Percentiles rank a stretch among this genome's conserved stretches.
phyloP scores from a whole-genome alignment of 139 green algal species.

The Protoeuglena noctilucae region DNA sequence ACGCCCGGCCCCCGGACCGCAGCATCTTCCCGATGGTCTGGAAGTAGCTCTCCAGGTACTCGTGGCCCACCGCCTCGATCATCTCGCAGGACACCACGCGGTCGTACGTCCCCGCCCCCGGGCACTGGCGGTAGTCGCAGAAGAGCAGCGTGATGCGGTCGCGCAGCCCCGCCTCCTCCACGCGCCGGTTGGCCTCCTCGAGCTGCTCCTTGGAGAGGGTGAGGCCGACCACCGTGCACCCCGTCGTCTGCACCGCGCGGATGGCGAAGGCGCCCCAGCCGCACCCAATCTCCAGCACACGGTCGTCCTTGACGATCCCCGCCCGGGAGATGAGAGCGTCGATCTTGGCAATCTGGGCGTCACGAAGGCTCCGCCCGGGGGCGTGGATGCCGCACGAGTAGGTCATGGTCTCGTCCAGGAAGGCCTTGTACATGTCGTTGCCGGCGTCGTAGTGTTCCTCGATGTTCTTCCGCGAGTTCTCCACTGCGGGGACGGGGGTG shows the following conservation, averaged over 20 bases:
- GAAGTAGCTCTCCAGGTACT: constrained; percentile 77
- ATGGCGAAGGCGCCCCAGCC: constrained; percentile 91
- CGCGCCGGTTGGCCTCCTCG: constrained; percentile 50
- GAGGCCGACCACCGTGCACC: constrained; percentile 46
- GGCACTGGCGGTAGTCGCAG: constrained; percentile 73
- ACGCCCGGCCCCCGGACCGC: constrained; percentile 50
- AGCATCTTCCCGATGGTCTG: constrained; percentile 39
- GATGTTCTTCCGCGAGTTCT: constrained; percentile 73
- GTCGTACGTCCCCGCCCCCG: constrained; percentile 51
- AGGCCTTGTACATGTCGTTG: constrained; percentile 83
- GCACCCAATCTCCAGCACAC: constrained; percentile 93
- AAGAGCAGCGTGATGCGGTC: constrained; percentile 66
- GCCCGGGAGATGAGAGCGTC: constrained; percentile 55
- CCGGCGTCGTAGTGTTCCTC: constrained; percentile 93
- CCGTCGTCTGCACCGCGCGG: constrained; percentile 37
- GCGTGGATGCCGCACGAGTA: constrained; percentile 71
- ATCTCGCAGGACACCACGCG: constrained; percentile 84
- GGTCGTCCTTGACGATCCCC: constrained; percentile 26
- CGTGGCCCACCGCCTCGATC: constrained; percentile 94
- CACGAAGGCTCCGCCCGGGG: constrained; percentile 16
- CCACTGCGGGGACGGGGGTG: constrained; percentile 10
- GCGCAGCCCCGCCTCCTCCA: constrained; percentile 58
- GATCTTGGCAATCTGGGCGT: constrained; percentile 70
- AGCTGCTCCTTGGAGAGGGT: constrained; percentile 87
- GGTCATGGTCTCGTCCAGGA: constrained; percentile 86